These are phyloP conservation scores for Lyophyllum decastes DNA, from an alignment of 768 basidiomycete species.

Conservation along the genomic window DNA sequence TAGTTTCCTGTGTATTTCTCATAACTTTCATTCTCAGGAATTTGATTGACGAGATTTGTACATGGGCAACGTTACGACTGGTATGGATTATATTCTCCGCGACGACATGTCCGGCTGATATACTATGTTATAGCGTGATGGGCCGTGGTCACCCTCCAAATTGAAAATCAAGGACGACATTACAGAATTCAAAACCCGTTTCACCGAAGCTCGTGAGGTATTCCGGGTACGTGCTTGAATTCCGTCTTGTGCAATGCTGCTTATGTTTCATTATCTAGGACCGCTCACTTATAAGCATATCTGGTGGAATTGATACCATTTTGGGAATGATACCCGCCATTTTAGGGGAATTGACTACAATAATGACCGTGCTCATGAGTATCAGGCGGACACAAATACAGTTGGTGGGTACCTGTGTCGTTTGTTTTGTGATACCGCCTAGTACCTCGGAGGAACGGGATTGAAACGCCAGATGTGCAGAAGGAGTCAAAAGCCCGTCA, in stretches of 20 bases:
- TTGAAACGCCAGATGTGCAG: not conserved
- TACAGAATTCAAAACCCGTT: slow-evolving; percentile 3
- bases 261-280: slow-evolving; percentile 1
- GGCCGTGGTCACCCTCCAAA: not conserved
- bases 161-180: slow-evolving; percentile 1
- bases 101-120: not conserved
- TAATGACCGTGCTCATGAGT: not conserved
- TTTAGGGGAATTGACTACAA: not conserved
- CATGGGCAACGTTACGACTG: slow-evolving; percentile 2
- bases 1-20: not conserved
- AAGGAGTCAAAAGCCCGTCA: not conserved
- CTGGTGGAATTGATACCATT: slow-evolving; percentile 4
- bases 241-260: not conserved
- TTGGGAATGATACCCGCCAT: not conserved
- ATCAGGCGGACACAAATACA: not conserved
- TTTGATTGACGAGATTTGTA: slow-evolving; percentile 7
- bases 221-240: slow-evolving; percentile 1
- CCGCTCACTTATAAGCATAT: slow-evolving; percentile 1
- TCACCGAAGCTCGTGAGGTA: slow-evolving; percentile 5
- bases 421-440: not conserved
- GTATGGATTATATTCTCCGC: not conserved
- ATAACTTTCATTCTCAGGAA: not conserved
- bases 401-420: not conserved
- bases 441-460: not conserved
- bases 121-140: not conserved